phyloP scores from a whole-genome alignment of 108 stramenopile species.

The Fistulifera pelliculosa region DNA sequence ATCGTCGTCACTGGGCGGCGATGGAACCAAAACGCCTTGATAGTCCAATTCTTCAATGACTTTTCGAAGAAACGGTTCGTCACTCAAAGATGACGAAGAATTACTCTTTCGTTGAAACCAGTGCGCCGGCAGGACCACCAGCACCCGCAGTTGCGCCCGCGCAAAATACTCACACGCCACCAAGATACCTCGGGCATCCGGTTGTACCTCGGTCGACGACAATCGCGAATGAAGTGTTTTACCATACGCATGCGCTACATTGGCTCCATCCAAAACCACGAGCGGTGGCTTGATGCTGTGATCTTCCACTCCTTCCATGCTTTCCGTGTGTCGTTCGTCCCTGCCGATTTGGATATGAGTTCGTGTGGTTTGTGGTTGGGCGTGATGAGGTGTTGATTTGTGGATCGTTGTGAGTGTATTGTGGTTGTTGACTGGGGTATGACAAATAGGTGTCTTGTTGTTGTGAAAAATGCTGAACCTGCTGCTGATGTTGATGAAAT shows the following conservation, averaged over 20 bases:
- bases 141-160: conserved; percentile 39
- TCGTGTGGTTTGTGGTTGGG: neutral
- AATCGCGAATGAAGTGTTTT: conserved; percentile 24
- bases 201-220: conserved; percentile 17
- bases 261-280: conserved; percentile 79
- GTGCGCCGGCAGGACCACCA: conserved; percentile 64
- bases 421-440: no score
- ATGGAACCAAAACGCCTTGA: conserved; percentile 47
- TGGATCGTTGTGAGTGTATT: neutral
- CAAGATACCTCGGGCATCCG: conserved; percentile 51
- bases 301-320: conserved; percentile 51
- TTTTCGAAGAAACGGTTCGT: neutral
- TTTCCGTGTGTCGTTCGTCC: conserved; percentile 21
- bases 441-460: neutral
- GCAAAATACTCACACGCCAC: conserved; percentile 59
- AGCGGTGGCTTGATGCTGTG: conserved; percentile 38
- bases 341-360: conserved; percentile 8
- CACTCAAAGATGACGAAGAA: neutral
- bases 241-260: conserved; percentile 73
- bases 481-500: neutral
- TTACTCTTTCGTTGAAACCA: conserved; percentile 41
- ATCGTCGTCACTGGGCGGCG: conserved; percentile 77
- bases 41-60: conserved; percentile 24
- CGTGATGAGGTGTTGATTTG: neutral
- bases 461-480: neutral